Evolutionary conservation across 31 red algal genomes (phyloP).

Genomic region (Odonthalia washingtoniensis): DNA sequence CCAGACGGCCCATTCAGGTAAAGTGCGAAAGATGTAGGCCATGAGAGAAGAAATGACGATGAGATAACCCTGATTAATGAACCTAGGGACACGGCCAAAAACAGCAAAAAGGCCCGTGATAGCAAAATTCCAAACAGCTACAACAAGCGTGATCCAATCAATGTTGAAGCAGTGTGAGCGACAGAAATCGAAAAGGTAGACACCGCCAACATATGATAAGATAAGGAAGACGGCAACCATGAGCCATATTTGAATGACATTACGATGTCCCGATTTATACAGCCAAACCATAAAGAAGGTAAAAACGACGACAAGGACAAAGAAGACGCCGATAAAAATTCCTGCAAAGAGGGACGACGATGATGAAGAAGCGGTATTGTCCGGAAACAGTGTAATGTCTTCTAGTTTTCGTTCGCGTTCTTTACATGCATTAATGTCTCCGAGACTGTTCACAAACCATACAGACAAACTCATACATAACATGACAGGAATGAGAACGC

Average conservation of each 20-base stretch:
- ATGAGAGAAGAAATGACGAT: conserved; percentile 83
- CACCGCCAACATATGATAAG: conserved; percentile 76
- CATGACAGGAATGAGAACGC: conserved; percentile 81
- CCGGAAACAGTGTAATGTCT: neutral
- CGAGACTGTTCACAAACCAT: conserved; percentile 75
- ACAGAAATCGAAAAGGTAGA: conserved; percentile 82
- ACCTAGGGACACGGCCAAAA: conserved; percentile 72
- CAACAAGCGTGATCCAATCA: conserved; percentile 83
- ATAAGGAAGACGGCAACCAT: conserved; percentile 72
- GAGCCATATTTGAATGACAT: conserved; percentile 75
- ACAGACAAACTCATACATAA: conserved; percentile 83
- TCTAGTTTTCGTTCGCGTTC: conserved; percentile 18
- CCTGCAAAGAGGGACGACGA: neutral
- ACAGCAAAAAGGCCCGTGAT: conserved; percentile 82
- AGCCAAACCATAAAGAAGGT: conserved; percentile 83
- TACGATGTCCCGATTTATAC: conserved; percentile 62
- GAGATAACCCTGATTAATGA: conserved; percentile 81
- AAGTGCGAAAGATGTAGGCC: conserved; percentile 85
- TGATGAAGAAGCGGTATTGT: neutral
- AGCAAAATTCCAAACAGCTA: conserved; percentile 79
- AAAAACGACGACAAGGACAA: conserved; percentile 66
- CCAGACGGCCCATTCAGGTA: conserved; percentile 72
- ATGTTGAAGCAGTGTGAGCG: conserved; percentile 78
- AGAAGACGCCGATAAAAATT: conserved; percentile 67
- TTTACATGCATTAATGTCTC: conserved; percentile 49